Evolutionary conservation across 2,329 filamentous ascomycete genomes (phyloP).

Genomic region (Aaosphaeria arxii): DNA sequence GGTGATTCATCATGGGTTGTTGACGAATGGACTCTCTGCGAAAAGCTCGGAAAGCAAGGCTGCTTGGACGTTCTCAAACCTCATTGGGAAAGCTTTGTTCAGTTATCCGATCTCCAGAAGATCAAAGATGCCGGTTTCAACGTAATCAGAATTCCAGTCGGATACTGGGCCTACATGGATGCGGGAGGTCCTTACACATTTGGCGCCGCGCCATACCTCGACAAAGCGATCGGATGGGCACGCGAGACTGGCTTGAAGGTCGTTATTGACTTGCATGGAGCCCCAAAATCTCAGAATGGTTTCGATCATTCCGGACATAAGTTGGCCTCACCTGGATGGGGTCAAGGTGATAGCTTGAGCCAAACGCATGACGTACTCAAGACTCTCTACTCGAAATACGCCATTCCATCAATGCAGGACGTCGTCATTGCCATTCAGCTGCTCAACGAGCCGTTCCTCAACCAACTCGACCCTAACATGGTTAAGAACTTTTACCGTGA

Average conservation of each 20-base stretch:
- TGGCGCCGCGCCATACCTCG: conserved; percentile 53
- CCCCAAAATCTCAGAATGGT: conserved; percentile 55
- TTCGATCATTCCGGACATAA: conserved; percentile 60
- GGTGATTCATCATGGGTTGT: conserved; percentile 32
- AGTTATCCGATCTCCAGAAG: conserved; percentile 51
- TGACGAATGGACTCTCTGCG: conserved; percentile 51
- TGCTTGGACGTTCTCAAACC: conserved; percentile 44
- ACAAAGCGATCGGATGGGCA: conserved; percentile 56
- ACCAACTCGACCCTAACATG: conserved; percentile 44
- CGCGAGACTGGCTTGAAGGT: conserved; percentile 52
- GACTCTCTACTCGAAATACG: conserved; percentile 56
- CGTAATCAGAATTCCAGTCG: conserved; percentile 57
- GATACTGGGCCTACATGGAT: conserved; percentile 56
- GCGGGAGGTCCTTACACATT: conserved; percentile 47
- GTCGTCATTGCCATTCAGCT: conserved; percentile 58
- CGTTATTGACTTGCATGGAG: conserved; percentile 57
- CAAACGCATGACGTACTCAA: conserved; percentile 57
- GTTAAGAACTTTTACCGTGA: conserved; percentile 56
- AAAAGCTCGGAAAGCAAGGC: conserved; percentile 47
- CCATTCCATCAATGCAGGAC: conserved; percentile 50
- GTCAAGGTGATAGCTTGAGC: conserved; percentile 45
- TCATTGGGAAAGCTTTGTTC: conserved; percentile 53
- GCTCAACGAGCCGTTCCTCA: conserved; percentile 55
- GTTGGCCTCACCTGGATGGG: conserved; percentile 43
- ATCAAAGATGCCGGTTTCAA: conserved; percentile 58